Conservation (phyloP, 768 basidiomycete species). For the Mycena maculata region DNA sequence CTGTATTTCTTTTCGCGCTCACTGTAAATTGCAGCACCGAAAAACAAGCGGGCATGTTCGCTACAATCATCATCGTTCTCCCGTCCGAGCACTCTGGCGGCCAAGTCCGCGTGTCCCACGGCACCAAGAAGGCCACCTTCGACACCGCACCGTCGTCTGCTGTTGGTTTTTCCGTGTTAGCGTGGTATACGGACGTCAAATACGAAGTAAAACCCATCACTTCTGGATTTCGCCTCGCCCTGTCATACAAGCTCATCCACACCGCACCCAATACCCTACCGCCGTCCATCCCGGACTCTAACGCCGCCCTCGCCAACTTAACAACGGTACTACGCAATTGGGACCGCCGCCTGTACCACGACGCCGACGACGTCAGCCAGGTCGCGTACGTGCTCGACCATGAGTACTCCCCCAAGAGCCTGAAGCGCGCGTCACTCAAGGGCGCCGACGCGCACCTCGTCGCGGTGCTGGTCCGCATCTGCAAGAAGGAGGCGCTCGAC, state of each 20-base stretch:
- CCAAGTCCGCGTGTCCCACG: constrained; percentile 56
- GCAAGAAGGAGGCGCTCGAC: constrained; percentile 43
- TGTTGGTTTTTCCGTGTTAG: constrained; percentile 50
- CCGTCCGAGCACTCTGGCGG: constrained; percentile 62
- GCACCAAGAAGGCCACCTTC: constrained; percentile 45
- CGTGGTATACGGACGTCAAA: constrained; percentile 66
- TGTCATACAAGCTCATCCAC: constrained; percentile 64
- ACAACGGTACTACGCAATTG: constrained; percentile 52
- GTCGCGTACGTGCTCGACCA: constrained; percentile 44
- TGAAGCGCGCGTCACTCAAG: constrained; percentile 46
- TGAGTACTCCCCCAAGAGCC: constrained; percentile 41
- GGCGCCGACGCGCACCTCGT: constrained; percentile 52
- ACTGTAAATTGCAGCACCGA: constrained; percentile 50
- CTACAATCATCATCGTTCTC: constrained; percentile 59
- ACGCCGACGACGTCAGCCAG: constrained; percentile 38
- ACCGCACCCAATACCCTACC: constrained; percentile 43
- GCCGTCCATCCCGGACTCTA: constrained; percentile 44
- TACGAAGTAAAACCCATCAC: constrained; percentile 63
- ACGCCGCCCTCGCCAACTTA: constrained; percentile 37
- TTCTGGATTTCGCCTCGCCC: constrained; percentile 61
- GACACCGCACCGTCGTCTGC: constrained; percentile 49
- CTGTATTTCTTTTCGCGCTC: neutral
- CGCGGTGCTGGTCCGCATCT: constrained; percentile 38
- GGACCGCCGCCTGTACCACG: constrained; percentile 41
- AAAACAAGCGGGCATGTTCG: constrained; percentile 62